A percentile compares a stretch with the other conserved stretches of the same genome.
These are phyloP conservation scores for Xenoacremonium recifei DNA, from an alignment of 2,329 filamentous ascomycete species.

Conservation along the genomic window DNA sequence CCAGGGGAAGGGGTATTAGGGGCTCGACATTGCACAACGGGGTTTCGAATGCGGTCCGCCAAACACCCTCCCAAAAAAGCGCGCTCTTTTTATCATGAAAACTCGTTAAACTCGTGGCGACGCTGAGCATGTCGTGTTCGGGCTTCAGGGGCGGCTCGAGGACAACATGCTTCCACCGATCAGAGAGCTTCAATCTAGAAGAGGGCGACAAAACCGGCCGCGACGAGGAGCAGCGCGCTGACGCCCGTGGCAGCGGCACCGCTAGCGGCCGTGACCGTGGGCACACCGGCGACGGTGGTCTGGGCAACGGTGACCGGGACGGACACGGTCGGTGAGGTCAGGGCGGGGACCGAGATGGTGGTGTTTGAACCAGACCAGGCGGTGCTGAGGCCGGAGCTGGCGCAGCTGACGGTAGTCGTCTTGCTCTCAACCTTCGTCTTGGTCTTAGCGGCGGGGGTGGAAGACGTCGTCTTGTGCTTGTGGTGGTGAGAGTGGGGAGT, in stretches of 20 bases:
- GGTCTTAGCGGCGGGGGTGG: slow-evolving; percentile 16
- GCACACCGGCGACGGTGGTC: slow-evolving; percentile 8
- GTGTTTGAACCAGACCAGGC: slow-evolving; percentile 31
- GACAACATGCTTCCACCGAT: slow-evolving; percentile 21
- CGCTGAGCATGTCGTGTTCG: slow-evolving; percentile 19
- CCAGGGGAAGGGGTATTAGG: slow-evolving; percentile 17
- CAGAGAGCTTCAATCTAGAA: slow-evolving; percentile 30
- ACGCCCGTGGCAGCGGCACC: slow-evolving; percentile 31
- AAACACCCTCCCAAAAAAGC: slow-evolving; percentile 13
- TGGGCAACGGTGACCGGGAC: slow-evolving; percentile 10
- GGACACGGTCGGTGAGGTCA: slow-evolving; percentile 25
- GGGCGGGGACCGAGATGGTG: slow-evolving; percentile 26
- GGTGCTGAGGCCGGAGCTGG: slow-evolving; percentile 26
- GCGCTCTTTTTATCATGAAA: slow-evolving; percentile 24
- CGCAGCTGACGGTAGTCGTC: slow-evolving; percentile 26
- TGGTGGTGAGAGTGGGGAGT: slow-evolving; percentile 13
- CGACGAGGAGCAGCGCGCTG: slow-evolving; percentile 36
- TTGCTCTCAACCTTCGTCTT: slow-evolving; percentile 17
- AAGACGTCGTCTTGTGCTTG: slow-evolving; percentile 20
- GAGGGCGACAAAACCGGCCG: slow-evolving; percentile 35
- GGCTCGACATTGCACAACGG: slow-evolving; percentile 23
- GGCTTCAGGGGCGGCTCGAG: slow-evolving; percentile 2
- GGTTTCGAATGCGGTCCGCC: slow-evolving; percentile 10
- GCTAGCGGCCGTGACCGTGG: slow-evolving; percentile 20
- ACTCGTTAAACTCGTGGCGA: slow-evolving; percentile 35